Conservation (phyloP, 1,284 basidiomycete species). For the Trichosporon ovoides region DNA sequence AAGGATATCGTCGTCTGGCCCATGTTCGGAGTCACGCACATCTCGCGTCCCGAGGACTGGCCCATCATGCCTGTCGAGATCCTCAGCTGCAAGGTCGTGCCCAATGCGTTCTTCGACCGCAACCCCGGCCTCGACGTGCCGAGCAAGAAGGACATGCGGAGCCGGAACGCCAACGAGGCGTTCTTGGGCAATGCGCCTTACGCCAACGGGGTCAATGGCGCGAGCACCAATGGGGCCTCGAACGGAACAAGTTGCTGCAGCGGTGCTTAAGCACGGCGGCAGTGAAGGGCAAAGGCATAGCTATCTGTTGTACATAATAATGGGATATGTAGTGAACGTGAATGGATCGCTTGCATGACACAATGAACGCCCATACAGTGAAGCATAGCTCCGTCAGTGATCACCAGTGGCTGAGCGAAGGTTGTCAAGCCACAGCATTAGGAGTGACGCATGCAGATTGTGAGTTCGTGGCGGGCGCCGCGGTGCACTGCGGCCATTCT, state of each 20-base stretch:
- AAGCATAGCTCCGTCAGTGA: too few relatives aligned
- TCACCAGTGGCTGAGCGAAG: too few relatives aligned
- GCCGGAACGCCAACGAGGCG: constrained; percentile 37
- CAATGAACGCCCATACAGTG: too few relatives aligned
- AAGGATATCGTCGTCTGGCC: constrained; percentile 66
- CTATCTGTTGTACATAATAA: too few relatives aligned
- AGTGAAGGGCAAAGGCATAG: too few relatives aligned
- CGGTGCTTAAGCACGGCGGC: not conserved
- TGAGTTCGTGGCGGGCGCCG: too few relatives aligned
- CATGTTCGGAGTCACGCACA: constrained; percentile 36
- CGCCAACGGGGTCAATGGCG: constrained; percentile 9
- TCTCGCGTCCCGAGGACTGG: constrained; percentile 34
- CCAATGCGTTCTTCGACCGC: constrained; percentile 67
- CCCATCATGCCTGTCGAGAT: constrained; percentile 81
- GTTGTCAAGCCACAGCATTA: too few relatives aligned
- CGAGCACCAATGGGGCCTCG: constrained; percentile 11
- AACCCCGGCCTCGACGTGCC: constrained; percentile 40
- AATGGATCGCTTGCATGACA: too few relatives aligned
- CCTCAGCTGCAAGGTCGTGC: constrained; percentile 67
- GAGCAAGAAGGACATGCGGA: constrained; percentile 28
- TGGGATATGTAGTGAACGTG: too few relatives aligned
- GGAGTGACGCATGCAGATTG: too few relatives aligned
- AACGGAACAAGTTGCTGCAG: constrained; percentile 9
- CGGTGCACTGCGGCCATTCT: too few relatives aligned
- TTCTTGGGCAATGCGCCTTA: constrained; percentile 15